Evolutionary conservation across 2,329 filamentous ascomycete species (phyloP), one percentile per base, ranked within the genome.

Genomic region (Tolypocladium endophyticum): DNA sequence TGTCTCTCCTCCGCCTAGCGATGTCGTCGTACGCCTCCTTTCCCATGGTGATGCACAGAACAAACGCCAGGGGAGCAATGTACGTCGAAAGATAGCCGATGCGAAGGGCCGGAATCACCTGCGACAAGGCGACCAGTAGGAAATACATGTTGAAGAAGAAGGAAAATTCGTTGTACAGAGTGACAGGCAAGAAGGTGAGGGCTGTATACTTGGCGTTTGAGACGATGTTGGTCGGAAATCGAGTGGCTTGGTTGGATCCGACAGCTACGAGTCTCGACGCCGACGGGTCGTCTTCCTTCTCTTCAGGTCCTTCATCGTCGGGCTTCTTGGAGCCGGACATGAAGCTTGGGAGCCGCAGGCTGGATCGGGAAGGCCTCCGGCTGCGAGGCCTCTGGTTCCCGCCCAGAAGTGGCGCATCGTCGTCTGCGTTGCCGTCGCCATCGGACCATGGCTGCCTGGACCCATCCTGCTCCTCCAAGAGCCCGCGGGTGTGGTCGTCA

Each of bases 91-190:
- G 82, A 72, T 97, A 97, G 59, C 94, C 94, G 65, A 99, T 97
- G 59, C 92, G 86, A 59, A 99, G 77, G 28, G 89, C 84, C 4
- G 92, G 92, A 68, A 99, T 92, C 52, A 91, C 87, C 75, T 99
- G 94, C 43, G 93, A 97, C 56, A 97, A 76, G 8, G 94, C 95
- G 56, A 99, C 94, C 33, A 97, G 85, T 59, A 99, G 80, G 73
- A 99, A 99, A 73, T 99, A 99, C 80, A 97, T 90, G 81, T 99
- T 99, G 81, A 99, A 96, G 77, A 99, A 99, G 79, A 97, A 99
- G 61, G 93, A 97, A 72, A 99, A 99, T 71, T 99, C 94, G 76
- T 97, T 97, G 76, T 97, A 99, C 28, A 99, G 79, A 0, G 94
- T 99, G 58, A 93, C 81, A 2, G 95, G 95, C 18, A 99, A 81